phyloP scores from a whole-genome alignment of 306 rosid species.

The Fragaria ananassa region DNA sequence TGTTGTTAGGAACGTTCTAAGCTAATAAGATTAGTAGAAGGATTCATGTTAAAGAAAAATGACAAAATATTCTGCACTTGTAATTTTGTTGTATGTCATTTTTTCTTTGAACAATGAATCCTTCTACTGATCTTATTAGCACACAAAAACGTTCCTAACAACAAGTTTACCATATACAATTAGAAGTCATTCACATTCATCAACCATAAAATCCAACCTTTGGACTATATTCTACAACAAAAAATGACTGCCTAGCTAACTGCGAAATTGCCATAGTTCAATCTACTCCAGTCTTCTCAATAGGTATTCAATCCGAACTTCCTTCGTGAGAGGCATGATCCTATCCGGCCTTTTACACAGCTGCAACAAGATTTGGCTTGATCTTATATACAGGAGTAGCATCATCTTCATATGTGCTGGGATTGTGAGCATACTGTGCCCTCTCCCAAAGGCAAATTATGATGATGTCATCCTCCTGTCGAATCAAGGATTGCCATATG shows the following conservation, averaged over 20 bases:
- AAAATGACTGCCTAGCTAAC: neutral
- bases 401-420: no score
- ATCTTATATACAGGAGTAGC: conserved; percentile 21
- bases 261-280: neutral
- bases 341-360: conserved; percentile 37
- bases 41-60: no score
- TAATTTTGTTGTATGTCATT: no score
- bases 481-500: conserved; percentile 47
- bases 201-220: neutral
- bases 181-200: neutral
- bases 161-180: neutral
- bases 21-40: no score
- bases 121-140: neutral
- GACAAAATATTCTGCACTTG: no score
- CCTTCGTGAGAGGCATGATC: conserved; percentile 63
- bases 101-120: neutral
- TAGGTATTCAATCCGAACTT: conserved; percentile 53
- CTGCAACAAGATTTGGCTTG: conserved; percentile 38
- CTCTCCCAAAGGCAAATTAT: no score
- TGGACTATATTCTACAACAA: neutral
- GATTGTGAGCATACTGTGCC: no score
- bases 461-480: conserved; percentile 57
- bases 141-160: neutral
- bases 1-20: no score
- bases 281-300: conserved; percentile 34